These are phyloP conservation scores for Striga hermonthica DNA, from an alignment of 305 asterid genomes.

Conservation along the genomic window DNA sequence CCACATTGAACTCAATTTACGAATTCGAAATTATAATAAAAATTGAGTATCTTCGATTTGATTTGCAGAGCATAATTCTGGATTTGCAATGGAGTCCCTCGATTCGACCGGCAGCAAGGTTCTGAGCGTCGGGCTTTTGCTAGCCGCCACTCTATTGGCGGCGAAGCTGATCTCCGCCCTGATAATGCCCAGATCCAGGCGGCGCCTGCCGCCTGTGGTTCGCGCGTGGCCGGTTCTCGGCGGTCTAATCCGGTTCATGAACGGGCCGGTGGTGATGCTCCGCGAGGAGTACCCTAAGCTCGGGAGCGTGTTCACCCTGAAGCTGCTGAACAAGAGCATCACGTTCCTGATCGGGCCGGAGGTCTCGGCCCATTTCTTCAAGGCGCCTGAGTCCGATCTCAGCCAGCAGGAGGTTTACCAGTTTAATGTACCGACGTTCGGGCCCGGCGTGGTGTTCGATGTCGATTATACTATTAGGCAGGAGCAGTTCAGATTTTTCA, in stretches of 20 bases:
- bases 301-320: slow-evolving; percentile 86
- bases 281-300: slow-evolving; percentile 88
- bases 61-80: slow-evolving; percentile 18
- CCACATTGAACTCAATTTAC: neutral
- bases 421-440: slow-evolving; percentile 89
- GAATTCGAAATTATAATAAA: neutral
- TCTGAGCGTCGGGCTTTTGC: slow-evolving; percentile 49
- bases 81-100: slow-evolving; percentile 39
- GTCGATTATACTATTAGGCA: slow-evolving; percentile 82
- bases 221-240: slow-evolving; percentile 64
- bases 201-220: slow-evolving; percentile 70
- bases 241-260: slow-evolving; percentile 67
- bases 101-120: slow-evolving; percentile 38
- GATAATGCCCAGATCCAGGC: slow-evolving; percentile 68
- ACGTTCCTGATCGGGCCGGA: slow-evolving; percentile 94
- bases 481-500: slow-evolving; percentile 94
- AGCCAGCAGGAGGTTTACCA: slow-evolving; percentile 85
- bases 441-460: slow-evolving; percentile 97
- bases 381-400: slow-evolving; percentile 91
- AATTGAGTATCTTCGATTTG: neutral
- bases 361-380: slow-evolving; percentile 90
- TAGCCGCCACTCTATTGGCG: slow-evolving; percentile 64
- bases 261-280: slow-evolving; percentile 85
- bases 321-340: slow-evolving; percentile 66
- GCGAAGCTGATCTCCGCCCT: slow-evolving; percentile 63